A percentile compares a stretch with the other conserved stretches of the same genome.
Evolutionary conservation across 176 grass and related monocot genomes (phyloP).

Genomic region (Lolium multiflorum): DNA sequence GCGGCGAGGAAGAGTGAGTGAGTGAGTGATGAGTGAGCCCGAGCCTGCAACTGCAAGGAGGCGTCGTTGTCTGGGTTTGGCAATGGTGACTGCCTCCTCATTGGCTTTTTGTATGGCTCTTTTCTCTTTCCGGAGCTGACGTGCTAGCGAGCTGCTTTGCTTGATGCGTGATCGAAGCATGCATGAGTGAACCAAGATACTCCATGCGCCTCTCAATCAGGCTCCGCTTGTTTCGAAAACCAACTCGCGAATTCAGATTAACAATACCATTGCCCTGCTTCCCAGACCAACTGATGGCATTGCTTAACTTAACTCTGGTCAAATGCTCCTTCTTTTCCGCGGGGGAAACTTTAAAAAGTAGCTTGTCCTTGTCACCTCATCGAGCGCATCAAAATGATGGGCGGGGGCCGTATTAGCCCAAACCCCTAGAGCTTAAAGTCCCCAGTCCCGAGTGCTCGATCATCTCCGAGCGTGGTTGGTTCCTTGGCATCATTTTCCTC

Average conservation of each 20-base stretch:
- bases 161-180: neutral
- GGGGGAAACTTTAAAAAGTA: constrained; percentile 32
- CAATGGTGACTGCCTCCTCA: neutral
- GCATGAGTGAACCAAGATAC: no score
- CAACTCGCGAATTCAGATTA: neutral
- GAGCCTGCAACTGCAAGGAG: constrained; percentile 4
- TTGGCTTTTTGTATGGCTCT: constrained; percentile 36
- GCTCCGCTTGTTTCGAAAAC: no score
- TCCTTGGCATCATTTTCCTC: no score
- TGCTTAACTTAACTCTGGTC: constrained; percentile 42
- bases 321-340: constrained; percentile 24
- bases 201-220: no score
- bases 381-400: constrained; percentile 35
- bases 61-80: constrained; percentile 16
- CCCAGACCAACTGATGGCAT: neutral
- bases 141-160: neutral
- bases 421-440: neutral
- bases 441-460: neutral
- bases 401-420: constrained; percentile 22
- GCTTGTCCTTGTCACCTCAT: constrained; percentile 35
- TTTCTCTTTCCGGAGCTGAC: neutral
- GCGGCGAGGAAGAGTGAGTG: constrained; percentile 30
- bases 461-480: neutral
- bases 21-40: constrained; percentile 13
- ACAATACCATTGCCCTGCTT: neutral